Evolutionary conservation across 352 stramenopile genomes (phyloP).

Genomic region (Phytophthora quininea): DNA sequence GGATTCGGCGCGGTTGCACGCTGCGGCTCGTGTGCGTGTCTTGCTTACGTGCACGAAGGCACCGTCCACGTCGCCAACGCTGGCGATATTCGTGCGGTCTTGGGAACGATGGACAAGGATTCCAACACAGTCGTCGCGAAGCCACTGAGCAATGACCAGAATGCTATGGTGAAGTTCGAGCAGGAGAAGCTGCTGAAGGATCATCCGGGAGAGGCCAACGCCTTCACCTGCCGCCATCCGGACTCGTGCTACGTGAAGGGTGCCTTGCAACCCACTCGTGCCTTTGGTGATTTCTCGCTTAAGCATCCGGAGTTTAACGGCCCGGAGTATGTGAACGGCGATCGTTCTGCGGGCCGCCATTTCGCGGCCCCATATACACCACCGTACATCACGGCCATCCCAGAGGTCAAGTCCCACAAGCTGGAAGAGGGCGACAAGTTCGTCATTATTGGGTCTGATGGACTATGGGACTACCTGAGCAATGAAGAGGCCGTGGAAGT

Average conservation of each 20-base stretch:
- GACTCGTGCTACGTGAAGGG: constrained; percentile 95
- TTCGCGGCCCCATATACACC: constrained; percentile 90
- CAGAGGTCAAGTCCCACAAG: constrained; percentile 76
- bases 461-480: constrained; percentile 96
- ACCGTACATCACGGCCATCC: constrained; percentile 93
- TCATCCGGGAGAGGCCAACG: constrained; percentile 90
- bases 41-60: constrained; percentile 78
- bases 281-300: constrained; percentile 93
- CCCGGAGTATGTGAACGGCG: constrained; percentile 73
- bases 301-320: constrained; percentile 95
- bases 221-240: constrained; percentile 90
- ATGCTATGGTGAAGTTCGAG: constrained; percentile 89
- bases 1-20: constrained; percentile 90
- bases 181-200: constrained; percentile 85
- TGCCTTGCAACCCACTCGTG: constrained; percentile 88
- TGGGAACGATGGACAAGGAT: constrained; percentile 62
- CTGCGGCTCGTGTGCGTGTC: constrained; percentile 88
- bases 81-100: constrained; percentile 83
- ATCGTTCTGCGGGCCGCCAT: constrained; percentile 87
- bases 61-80: constrained; percentile 89
- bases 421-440: constrained; percentile 92
- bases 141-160: constrained; percentile 92
- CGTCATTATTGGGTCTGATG: constrained; percentile 96
- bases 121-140: constrained; percentile 54
- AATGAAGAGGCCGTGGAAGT: constrained; percentile 96